A percentile compares a stretch with the other conserved stretches of the same genome.
These are phyloP conservation scores for Haplosporangium sp. DNA, from an alignment of 371 early-diverging fungal species.

Conservation along the genomic window DNA sequence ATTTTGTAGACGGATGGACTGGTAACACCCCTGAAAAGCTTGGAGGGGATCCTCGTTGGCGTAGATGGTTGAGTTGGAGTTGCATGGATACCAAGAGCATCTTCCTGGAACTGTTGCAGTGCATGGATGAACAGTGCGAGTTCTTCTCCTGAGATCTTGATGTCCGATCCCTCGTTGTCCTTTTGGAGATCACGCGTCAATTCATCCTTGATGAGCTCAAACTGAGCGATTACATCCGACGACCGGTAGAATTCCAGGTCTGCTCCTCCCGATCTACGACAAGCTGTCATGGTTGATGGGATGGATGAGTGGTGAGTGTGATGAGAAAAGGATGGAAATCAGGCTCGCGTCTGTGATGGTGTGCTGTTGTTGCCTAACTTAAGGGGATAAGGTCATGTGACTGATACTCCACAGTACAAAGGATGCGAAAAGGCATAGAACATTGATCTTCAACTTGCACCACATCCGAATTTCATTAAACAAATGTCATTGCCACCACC, in stretches of 20 bases:
- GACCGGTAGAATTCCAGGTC: slow-evolving; percentile 59
- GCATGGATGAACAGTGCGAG: slow-evolving; percentile 65
- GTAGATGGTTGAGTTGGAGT: slow-evolving; percentile 27
- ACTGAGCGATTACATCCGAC: slow-evolving; percentile 57
- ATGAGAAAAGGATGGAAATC: neutral
- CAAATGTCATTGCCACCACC: slow-evolving; percentile 39
- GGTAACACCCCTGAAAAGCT: slow-evolving; percentile 64
- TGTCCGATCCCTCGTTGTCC: slow-evolving; percentile 52
- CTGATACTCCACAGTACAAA: neutral
- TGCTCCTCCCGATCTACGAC: slow-evolving; percentile 52
- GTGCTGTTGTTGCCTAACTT: neutral
- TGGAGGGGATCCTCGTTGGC: slow-evolving; percentile 68
- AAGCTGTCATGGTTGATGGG: slow-evolving; percentile 26
- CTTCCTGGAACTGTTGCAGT: slow-evolving; percentile 76
- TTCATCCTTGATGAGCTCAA: slow-evolving; percentile 56
- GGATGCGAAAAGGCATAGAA: too few species aligned
- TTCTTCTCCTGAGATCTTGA: slow-evolving; percentile 61
- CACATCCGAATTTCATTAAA: neutral
- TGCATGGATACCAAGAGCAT: slow-evolving; percentile 61
- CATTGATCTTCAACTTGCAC: neutral
- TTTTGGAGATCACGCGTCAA: slow-evolving; percentile 58
- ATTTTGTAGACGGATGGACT: slow-evolving; percentile 62
- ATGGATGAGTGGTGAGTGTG: slow-evolving; percentile 3
- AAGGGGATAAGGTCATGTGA: slow-evolving; percentile 1
- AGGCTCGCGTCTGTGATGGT: neutral